Base-by-base conservation (phyloP, 2,329 filamentous ascomycete species). In the Colletotrichum graminicola region DNA sequence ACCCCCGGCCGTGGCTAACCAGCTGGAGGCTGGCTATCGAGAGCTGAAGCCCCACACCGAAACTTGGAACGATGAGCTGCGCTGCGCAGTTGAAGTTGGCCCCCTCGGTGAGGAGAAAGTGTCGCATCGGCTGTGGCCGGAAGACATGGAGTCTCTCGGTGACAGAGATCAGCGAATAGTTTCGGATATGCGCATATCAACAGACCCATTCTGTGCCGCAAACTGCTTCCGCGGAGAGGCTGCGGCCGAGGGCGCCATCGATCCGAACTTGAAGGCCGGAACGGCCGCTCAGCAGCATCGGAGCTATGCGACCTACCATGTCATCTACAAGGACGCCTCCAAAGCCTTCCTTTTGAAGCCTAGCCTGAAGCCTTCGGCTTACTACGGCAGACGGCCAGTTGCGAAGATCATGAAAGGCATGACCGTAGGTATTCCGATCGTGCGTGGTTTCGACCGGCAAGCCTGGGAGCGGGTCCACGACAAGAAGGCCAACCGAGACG, bases 31-130 rank as follows among this genome's bases (percentile, higher is more conserved):
- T n/a, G 95, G 95, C 7, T 99, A 97, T 78, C 85, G 92, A 67
- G 94, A 97, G 77, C 84, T 98, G 62, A 91, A 91, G 65, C 94
- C 94, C 0, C 97, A 95, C 92, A 94, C 93, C 1, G 90, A 96
- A 76, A 97, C 95, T 1, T 99, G 96, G 94, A 88, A 88, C 63
- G 95, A 98, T 77, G 95, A 99, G 80, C 84, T 99, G 10, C 91
- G 92, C 74, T 97, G 94, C 80, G 97, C 96, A 6, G 87, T 97
- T 7, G 94, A 97, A 62, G 94, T 98, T 68, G 96, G 96, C 1
- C 91, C 95, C 1, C 85, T 92, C 12, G 96, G 95, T 0, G 96
- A 99, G 81, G 92, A 96, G 82, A 98, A 98, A 80, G 91, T 98
- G 10, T 89, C 93, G 0, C 91, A 97, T 80, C 90, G 86, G 45